Evolutionary conservation across 257 asterid species (phyloP).

Genomic region (Perilla frutescens): DNA sequence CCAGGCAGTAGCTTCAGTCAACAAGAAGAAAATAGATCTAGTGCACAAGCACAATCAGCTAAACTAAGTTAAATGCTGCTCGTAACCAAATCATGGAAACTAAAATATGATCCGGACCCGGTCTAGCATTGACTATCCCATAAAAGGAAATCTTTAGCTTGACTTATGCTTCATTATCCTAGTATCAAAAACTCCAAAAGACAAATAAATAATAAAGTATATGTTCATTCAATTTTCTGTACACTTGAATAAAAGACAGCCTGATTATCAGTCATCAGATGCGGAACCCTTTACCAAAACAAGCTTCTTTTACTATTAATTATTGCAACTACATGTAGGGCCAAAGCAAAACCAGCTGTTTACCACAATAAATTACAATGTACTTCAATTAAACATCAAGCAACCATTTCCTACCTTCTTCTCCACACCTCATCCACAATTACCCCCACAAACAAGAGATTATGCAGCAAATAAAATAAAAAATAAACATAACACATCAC

Average conservation of each 20-base stretch:
- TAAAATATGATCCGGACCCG: slow-evolving; percentile 1
- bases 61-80: neutral
- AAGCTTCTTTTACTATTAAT: slow-evolving; percentile 4
- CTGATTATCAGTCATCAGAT: too few species aligned
- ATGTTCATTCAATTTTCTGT: neutral
- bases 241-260: neutral
- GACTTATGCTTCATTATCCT: neutral
- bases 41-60: neutral
- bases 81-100: neutral
- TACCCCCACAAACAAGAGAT: neutral
- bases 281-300: neutral
- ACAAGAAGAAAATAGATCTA: neutral
- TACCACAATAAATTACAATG: neutral
- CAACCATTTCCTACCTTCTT: slow-evolving; percentile 19
- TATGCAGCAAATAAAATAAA: neutral
- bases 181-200: neutral
- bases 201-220: neutral
- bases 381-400: slow-evolving; percentile 11
- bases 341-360: neutral
- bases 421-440: neutral
- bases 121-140: neutral
- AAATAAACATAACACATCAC: too few species aligned
- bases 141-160: slow-evolving; percentile 14
- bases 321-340: slow-evolving; percentile 9
- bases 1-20: neutral